phyloP scores from a whole-genome alignment of 306 rosid genomes.

The Astragalus glycyphyllos region DNA sequence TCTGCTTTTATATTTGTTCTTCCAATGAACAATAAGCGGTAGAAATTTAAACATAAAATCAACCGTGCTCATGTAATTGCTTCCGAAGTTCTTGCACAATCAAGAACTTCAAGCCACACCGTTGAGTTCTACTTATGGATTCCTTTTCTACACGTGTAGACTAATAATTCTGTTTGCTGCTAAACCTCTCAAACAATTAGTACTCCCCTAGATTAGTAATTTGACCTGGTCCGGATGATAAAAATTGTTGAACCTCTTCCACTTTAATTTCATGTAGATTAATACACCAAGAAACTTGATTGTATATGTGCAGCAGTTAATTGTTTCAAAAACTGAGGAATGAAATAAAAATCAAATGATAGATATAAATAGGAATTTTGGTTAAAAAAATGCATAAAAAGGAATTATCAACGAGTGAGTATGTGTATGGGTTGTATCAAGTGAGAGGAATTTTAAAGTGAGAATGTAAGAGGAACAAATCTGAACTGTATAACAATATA shows the following conservation, averaged over 20 bases:
- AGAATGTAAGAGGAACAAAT: no score
- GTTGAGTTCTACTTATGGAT: slow-evolving; percentile 43
- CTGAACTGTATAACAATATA: no score
- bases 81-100: slow-evolving; percentile 54
- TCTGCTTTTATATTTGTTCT: slow-evolving; percentile 36
- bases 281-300: background rate
- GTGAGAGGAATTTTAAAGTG: no score
- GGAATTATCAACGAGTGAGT: no score
- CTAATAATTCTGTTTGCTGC: slow-evolving; percentile 22
- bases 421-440: no score
- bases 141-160: slow-evolving; percentile 52
- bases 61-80: slow-evolving; percentile 40
- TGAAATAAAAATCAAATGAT: background rate
- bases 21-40: slow-evolving; percentile 27
- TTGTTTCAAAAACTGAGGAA: no score
- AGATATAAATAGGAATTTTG: no score
- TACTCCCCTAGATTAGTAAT: slow-evolving; percentile 46
- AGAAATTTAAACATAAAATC: slow-evolving; percentile 38
- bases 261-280: background rate
- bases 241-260: background rate
- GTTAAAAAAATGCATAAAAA: no score
- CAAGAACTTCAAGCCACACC: slow-evolving; percentile 33
- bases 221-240: slow-evolving; percentile 52
- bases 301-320: background rate
- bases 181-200: slow-evolving; percentile 18